Base-by-base conservation (phyloP, 768 basidiomycete species). In the Brasilioporus rufonigricans region DNA sequence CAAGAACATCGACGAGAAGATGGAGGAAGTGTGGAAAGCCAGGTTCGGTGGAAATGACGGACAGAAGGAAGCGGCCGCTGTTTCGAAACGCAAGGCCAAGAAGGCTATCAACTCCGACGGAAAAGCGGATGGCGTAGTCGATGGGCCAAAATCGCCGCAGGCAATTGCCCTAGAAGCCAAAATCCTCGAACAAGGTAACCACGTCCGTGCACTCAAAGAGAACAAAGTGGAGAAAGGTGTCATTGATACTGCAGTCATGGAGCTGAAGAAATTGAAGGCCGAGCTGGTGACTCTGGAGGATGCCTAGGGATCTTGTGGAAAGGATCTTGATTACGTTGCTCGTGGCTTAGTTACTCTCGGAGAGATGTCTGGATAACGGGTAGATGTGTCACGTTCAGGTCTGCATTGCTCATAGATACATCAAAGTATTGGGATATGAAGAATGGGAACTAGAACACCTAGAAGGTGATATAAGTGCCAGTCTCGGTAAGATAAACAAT, bases 1-100 rank as follows among this genome's bases (percentile, higher is more conserved):
- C 78, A 91, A 88, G 74, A 87, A 84, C 70, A 97, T 99, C 56
- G 93, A 97, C 55, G 91, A 96, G 64, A 87, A 82, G 66, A 88
- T 87, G 87, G 87, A 86, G 24, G 87, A 93, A 29, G 79, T 82
- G 7, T 98, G 89, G 87, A 80, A 86, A 61, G 71, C 71, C 44
- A 84, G 83, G 69, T 99, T 94, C 63, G 88, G 88, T 4, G 96
- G 96, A 9, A 76, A 50, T 60, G 75, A 65, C 44, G 71, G 67
- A 38, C 71, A 68, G 61, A 75, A 80, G 56, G 75, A 74, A 50
- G 69, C 75, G 24, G 77, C 74, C 18, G 67, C 75, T 23, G 77
- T 77, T 23, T 77, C 72, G 7, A 73, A 78, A 35, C 77, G 77
- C 41, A 85, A 83, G 71, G 71, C 71, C 46, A 82, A 80, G 64